phyloP scores from a whole-genome alignment of 2,329 filamentous ascomycete genomes.

The Corinectria fuckeliana region DNA sequence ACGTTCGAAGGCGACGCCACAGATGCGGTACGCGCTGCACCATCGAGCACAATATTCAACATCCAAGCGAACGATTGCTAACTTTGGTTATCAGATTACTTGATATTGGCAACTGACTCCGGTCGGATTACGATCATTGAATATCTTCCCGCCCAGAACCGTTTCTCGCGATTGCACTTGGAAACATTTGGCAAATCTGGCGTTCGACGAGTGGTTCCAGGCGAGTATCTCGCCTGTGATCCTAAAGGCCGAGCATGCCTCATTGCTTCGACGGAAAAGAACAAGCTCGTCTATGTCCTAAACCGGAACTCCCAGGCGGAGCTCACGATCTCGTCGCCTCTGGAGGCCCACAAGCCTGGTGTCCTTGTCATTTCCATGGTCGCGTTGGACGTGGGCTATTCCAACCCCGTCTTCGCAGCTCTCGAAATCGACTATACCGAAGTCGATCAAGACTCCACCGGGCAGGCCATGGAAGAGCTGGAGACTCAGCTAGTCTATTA shows the following conservation, averaged over 20 bases:
- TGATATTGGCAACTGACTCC: constrained; percentile 94
- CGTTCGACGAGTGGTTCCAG: constrained; percentile 88
- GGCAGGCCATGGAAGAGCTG: constrained; percentile 78
- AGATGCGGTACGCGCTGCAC: constrained; percentile 31
- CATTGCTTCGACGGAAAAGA: constrained; percentile 95
- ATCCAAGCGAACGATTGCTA: constrained; percentile 34
- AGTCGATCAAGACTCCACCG: constrained; percentile 87
- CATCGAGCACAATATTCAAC: constrained; percentile 37
- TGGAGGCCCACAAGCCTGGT: constrained; percentile 94
- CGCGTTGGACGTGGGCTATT: constrained; percentile 92
- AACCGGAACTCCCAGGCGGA: constrained; percentile 95
- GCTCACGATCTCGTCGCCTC: constrained; percentile 93
- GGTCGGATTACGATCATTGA: constrained; percentile 94
- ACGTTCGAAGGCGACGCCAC: constrained; percentile 48
- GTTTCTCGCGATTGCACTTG: constrained; percentile 86
- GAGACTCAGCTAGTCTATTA: constrained; percentile 97
- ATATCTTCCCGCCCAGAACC: constrained; percentile 85
- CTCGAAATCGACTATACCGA: constrained; percentile 94
- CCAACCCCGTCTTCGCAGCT: constrained; percentile 95
- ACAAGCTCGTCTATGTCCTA: constrained; percentile 98
- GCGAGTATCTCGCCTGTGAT: constrained; percentile 94
- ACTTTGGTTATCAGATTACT: constrained; percentile 72
- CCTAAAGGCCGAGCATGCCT: constrained; percentile 95
- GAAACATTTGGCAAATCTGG: constrained; percentile 99
- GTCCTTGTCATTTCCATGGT: constrained; percentile 88